These are phyloP conservation scores for Brassica juncea DNA, from an alignment of 345 rosid genomes.

Conservation along the genomic window DNA sequence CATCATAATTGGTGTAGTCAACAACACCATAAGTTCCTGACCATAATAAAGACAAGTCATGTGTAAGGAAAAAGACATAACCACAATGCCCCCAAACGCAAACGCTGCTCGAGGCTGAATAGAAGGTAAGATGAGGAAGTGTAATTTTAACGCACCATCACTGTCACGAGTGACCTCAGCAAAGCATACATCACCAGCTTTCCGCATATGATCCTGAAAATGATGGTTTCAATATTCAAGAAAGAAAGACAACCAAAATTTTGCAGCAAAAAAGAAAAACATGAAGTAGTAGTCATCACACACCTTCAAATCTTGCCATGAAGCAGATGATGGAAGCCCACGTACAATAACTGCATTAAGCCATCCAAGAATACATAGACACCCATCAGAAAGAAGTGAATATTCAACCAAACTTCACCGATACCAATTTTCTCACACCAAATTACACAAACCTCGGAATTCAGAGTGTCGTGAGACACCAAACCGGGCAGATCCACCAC, in stretches of 20 bases:
- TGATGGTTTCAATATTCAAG: slow-evolving; percentile 14
- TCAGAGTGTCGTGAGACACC: slow-evolving; percentile 87
- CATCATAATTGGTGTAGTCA: slow-evolving; percentile 87
- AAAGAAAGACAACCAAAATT: not conserved
- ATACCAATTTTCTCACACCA: not conserved
- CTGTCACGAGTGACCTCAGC: slow-evolving; percentile 90
- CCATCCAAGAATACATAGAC: not conserved
- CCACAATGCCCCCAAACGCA: not conserved
- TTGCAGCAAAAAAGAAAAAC: not conserved
- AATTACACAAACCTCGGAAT: slow-evolving; percentile 65
- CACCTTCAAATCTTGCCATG: slow-evolving; percentile 99
- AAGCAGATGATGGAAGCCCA: slow-evolving; percentile 90
- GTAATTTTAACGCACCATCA: slow-evolving; percentile 53
- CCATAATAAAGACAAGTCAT: not conserved
- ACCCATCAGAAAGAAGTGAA: not conserved
- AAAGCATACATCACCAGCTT: slow-evolving; percentile 96
- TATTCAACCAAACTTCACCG: not conserved
- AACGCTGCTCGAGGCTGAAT: not conserved
- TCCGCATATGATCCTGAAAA: slow-evolving; percentile 93
- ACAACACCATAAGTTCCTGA: slow-evolving; percentile 91
- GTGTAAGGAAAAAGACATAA: not conserved
- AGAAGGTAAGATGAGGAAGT: not conserved
- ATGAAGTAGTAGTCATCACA: slow-evolving; percentile 24
- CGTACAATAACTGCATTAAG: slow-evolving; percentile 73
- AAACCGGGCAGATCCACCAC: slow-evolving; percentile 53